These are phyloP conservation scores for Rhizophagus clarus DNA, from an alignment of 192 early-diverging fungal species.

Conservation along the genomic window DNA sequence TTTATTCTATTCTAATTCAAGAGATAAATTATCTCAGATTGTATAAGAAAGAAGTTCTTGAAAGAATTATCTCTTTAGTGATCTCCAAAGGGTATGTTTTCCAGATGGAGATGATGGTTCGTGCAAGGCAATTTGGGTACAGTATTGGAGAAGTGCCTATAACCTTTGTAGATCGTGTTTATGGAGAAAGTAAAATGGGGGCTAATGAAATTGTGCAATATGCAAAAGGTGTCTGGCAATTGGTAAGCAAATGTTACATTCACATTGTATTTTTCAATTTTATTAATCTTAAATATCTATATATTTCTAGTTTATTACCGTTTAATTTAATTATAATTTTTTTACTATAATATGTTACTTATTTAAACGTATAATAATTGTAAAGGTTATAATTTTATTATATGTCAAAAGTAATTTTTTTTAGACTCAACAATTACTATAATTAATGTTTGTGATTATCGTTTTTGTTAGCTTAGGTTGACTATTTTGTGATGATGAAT, in stretches of 20 bases:
- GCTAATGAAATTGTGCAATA: conserved; percentile 93
- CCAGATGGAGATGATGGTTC: conserved; percentile 99
- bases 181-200: conserved; percentile 95
- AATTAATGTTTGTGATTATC: neutral
- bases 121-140: conserved; percentile 88
- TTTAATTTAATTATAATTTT: neutral
- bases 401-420: too few species aligned
- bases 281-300: neutral
- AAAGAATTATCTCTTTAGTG: conserved; percentile 82
- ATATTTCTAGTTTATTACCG: neutral
- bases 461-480: neutral
- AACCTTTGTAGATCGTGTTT: conserved; percentile 98
- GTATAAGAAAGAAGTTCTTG: conserved; percentile 91
- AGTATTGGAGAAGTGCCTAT: conserved; percentile 92
- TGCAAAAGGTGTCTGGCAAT: conserved; percentile 83
- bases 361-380: too few species aligned
- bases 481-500: neutral
- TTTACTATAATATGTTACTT: too few species aligned
- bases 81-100: conserved; percentile 98
- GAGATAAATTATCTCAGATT: conserved; percentile 48
- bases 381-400: too few species aligned
- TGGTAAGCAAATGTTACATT: conserved; percentile 37
- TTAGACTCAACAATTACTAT: too few species aligned
- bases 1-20: neutral
- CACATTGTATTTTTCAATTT: neutral